Base-by-base conservation (phyloP, 139 green algal species). In the Gonium pectorale region DNA sequence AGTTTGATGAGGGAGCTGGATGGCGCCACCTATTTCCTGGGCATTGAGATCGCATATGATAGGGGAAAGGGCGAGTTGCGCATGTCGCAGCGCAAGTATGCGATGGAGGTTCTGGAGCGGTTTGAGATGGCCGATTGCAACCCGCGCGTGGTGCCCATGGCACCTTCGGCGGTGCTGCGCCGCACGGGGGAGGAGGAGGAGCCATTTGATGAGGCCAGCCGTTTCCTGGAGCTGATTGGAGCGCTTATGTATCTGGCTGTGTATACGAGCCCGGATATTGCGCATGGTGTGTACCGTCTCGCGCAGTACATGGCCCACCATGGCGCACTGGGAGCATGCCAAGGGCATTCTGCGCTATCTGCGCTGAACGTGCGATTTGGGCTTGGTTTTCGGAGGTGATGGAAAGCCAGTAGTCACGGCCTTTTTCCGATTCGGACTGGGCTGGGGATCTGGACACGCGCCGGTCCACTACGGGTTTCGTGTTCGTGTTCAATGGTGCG, bases 171-270 rank as follows among this genome's bases (percentile, higher is more conserved):
- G 24, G 33, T 51, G 43, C 79, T 85, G 79, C 38, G 2, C 13
- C 41, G 35, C 9, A 35, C 62, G 24, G 86, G 88, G 33, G 92
- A 88, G 68, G 85, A 52, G 62, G 89, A 94, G 62, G 63, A 89
- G 29, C 79, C 90, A 60, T 92, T 87, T 33, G 77, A 89, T 26
- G 4, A 81, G 6, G 77, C 87, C 60, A 90, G 62, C 3, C 21
- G 11, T 3, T 79, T 66, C 21, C 5, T 44, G 0, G 70, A 22
- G 46, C 46, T 64, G 17, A 31, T 66, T 17, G 70, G 70, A 22
- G 29, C 15, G 1, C 49, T 79, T 35, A 37, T 80, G 51, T 80
- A 80, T 21, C 72, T 80, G 35, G 51, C 52, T 2, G 24, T 26
- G 4, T 22, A 41, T 26, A 75, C 67, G 7, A 75, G 67, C 41